phyloP scores from a whole-genome alignment of 73 alveolate genomes.

The Symbiodinium natans region DNA sequence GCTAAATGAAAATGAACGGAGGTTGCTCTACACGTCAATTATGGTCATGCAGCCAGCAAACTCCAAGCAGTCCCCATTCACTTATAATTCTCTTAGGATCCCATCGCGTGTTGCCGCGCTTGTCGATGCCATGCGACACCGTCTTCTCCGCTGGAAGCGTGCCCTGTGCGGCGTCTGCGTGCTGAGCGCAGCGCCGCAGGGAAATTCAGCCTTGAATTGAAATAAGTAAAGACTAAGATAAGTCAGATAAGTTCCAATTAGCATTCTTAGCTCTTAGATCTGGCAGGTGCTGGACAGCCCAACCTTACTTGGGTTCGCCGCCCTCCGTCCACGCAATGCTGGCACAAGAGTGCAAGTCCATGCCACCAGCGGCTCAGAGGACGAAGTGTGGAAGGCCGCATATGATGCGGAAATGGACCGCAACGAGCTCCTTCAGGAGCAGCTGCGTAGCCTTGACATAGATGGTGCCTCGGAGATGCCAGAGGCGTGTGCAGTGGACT shows the following conservation, averaged over 20 bases:
- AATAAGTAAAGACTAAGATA: no score
- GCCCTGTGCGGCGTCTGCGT: background rate
- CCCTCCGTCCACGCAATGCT: background rate
- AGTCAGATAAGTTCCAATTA: no score
- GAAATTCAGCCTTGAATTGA: background rate
- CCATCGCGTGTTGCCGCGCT: background rate
- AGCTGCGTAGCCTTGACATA: conserved; percentile 5
- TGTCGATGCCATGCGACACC: background rate
- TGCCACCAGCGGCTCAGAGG: conserved; percentile 32
- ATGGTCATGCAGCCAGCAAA: no score
- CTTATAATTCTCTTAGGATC: no score
- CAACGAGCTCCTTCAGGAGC: conserved; percentile 42
- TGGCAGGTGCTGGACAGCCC: background rate
- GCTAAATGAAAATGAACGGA: no score
- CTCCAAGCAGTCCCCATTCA: no score
- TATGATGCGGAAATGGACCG: conserved; percentile 39
- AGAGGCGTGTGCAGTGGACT: conserved; percentile 35
- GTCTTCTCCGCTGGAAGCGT: background rate
- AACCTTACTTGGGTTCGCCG: background rate
- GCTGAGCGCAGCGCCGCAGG: background rate
- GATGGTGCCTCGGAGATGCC: background rate
- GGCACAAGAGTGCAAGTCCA: background rate
- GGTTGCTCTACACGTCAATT: no score
- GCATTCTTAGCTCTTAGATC: no score
- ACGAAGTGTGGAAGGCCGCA: conserved; percentile 58